Evolutionary conservation across 2,329 filamentous ascomycete genomes (phyloP).

Genomic region (Epichloe typhina): DNA sequence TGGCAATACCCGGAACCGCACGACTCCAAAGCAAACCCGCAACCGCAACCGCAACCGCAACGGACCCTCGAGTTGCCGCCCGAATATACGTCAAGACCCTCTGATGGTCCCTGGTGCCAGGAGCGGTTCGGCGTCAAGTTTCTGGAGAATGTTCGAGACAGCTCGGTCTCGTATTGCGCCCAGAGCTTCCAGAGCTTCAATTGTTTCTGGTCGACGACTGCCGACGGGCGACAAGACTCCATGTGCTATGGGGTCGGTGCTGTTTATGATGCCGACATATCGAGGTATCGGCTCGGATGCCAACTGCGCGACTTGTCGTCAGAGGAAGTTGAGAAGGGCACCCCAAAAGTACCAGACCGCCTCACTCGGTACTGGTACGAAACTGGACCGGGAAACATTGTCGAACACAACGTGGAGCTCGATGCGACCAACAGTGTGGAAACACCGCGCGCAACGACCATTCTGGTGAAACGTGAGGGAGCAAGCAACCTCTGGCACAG

Average conservation of each 20-base stretch:
- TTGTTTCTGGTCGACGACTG: slow-evolving; percentile 5
- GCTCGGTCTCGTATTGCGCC: slow-evolving; percentile 12
- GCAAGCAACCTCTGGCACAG: slow-evolving; percentile 21
- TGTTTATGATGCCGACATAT: not conserved
- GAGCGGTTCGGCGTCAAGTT: too few relatives aligned
- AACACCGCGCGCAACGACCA: not conserved
- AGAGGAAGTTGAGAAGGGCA: not conserved
- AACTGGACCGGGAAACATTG: slow-evolving; percentile 15
- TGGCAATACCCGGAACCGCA: not conserved
- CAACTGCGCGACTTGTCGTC: not conserved
- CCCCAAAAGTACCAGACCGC: not conserved
- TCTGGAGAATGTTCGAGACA: too few relatives aligned
- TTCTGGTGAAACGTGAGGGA: slow-evolving; percentile 23
- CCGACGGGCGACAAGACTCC: not conserved
- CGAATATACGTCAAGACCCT: too few relatives aligned
- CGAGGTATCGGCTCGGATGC: slow-evolving; percentile 2
- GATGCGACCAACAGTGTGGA: not conserved
- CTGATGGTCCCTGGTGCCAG: too few relatives aligned
- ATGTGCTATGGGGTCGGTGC: slow-evolving; percentile 4
- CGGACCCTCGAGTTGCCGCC: too few relatives aligned
- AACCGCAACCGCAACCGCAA: too few relatives aligned
- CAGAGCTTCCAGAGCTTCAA: slow-evolving; percentile 11
- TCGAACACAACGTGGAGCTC: slow-evolving; percentile 10
- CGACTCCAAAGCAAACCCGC: slow-evolving; percentile 2
- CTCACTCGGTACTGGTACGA: slow-evolving; percentile 18